Evolutionary conservation across 441 rosid species (phyloP).

Genomic region (Raphanus hybrid): DNA sequence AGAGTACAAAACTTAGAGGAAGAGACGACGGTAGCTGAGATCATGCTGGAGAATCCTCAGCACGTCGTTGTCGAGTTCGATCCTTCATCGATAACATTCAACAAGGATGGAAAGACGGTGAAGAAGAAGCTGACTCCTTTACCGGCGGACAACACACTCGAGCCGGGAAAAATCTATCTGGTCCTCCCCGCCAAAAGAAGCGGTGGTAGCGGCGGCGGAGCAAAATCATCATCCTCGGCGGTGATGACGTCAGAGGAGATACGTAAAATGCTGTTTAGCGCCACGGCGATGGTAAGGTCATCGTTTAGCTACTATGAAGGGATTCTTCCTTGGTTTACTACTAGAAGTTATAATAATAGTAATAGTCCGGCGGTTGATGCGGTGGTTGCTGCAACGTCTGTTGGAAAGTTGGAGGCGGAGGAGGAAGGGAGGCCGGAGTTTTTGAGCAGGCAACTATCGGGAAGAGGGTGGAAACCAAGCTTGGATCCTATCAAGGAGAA

Average conservation of each 20-base stretch:
- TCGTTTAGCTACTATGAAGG: conserved; percentile 45
- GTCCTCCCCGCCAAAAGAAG: conserved; percentile 67
- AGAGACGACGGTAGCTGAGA: conserved; percentile 73
- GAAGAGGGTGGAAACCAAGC: conserved; percentile 89
- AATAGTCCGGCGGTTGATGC: conserved; percentile 37
- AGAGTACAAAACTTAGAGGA: conserved; percentile 56
- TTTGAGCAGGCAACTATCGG: conserved; percentile 70
- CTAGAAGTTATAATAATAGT: conserved; percentile 40
- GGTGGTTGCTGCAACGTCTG: conserved; percentile 21
- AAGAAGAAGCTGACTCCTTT: conserved; percentile 65
- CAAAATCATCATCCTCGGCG: conserved; percentile 44
- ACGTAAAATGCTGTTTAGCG: conserved; percentile 49
- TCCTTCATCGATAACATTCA: conserved; percentile 39
- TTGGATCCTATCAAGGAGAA: conserved; percentile 83
- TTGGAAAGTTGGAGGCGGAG: conserved; percentile 37
- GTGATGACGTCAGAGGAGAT: conserved; percentile 67
- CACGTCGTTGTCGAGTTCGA: conserved; percentile 79
- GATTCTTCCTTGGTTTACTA: conserved; percentile 62
- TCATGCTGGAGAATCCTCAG: conserved; percentile 83
- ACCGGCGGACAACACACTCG: conserved; percentile 79
- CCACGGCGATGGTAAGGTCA: conserved; percentile 61
- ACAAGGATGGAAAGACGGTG: conserved; percentile 21
- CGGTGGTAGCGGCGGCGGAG: conserved; percentile 22
- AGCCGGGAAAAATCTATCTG: conserved; percentile 58
- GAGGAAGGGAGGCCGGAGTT: conserved; percentile 57